Evolutionary conservation across 495 filamentous ascomycete genomes (phyloP), one percentile per base, ranked within the genome.

Genomic region (Hyphodiscus hymeniophilus): DNA sequence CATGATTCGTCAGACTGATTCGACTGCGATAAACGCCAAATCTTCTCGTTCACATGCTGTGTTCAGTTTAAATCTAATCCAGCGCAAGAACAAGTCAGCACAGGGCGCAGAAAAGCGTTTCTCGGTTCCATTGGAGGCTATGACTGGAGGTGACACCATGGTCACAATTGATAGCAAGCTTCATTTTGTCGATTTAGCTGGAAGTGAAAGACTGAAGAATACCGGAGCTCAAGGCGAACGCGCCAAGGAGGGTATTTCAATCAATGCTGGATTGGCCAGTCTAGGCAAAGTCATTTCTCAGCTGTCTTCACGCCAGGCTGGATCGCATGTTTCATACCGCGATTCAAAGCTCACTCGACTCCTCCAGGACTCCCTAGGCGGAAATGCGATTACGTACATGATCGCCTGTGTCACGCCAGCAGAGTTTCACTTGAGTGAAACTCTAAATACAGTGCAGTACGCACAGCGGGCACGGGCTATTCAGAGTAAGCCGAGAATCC

Each of bases 11-110:
- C 92, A 99, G 62, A 99, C 92, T 2, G 92, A 99, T 66, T 88
- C 92, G n/a, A 99, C 92, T 10, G 92, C 94, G 1, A 91, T 99
- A 55, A 99, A 99, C 65, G 92, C 91, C 32, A 89, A 94, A 57
- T 97, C 94, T 2, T 99, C 92, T n/a, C 88, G 92, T 49, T 99
- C 92, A 13, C 92, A 99, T 61, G 92, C 92, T 16, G 91, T 99
- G 5, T 97, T 99, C 65, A 96, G 86, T 64, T 67, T 99, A 54
- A 96, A 96, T 55, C 72, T 99, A 12, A 74, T 97, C 13, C 94
- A 95, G 66, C 84, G 85, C 48, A 94, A 87, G 63, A 76, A 69
- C 34, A 75, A 80, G 34, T 60, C 71, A 16, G 64, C 79, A 7
- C 66, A 70, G 7, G 66, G 65, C 7, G 53, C 55, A 1, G 89